phyloP scores from a whole-genome alignment of 2,329 filamentous ascomycete species.

The Polytolypa hystricis region DNA sequence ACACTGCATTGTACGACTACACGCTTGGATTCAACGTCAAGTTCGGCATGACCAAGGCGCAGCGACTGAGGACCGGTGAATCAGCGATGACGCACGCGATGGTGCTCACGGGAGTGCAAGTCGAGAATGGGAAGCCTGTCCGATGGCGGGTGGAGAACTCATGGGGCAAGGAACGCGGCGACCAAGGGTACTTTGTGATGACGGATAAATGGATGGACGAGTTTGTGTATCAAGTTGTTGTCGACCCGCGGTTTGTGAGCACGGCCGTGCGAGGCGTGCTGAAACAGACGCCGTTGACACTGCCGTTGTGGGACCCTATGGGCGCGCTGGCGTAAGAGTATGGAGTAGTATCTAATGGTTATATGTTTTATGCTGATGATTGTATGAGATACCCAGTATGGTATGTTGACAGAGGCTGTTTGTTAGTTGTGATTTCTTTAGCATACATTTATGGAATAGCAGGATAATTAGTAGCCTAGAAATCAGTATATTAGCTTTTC shows the following conservation, averaged over 20 bases:
- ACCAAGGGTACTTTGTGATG: conserved; percentile 84
- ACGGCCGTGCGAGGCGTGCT: conserved; percentile 60
- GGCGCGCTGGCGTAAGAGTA: conserved; percentile 55
- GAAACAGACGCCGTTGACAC: conserved; percentile 55
- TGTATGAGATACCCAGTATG: too few species aligned
- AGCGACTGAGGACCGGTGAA: conserved; percentile 62
- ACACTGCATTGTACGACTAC: conserved; percentile 65
- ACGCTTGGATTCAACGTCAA: conserved; percentile 71
- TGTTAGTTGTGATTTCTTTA: too few species aligned
- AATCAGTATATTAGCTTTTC: too few species aligned
- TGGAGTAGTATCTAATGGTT: too few species aligned
- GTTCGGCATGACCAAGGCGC: conserved; percentile 63
- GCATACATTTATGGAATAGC: too few species aligned
- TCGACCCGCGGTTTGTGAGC: conserved; percentile 58
- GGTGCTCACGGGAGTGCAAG: conserved; percentile 77
- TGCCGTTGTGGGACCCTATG: conserved; percentile 75
- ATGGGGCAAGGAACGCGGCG: conserved; percentile 61
- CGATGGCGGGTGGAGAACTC: conserved; percentile 83
- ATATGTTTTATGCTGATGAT: too few species aligned
- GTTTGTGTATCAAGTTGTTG: conserved; percentile 77
- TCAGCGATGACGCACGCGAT: conserved; percentile 85
- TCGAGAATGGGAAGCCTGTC: conserved; percentile 56
- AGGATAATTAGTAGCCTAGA: too few species aligned
- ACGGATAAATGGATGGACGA: conserved; percentile 68
- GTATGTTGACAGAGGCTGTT: too few species aligned